Conservation (phyloP, 2,329 filamentous ascomycete genomes). For the Acarospora socialis region DNA sequence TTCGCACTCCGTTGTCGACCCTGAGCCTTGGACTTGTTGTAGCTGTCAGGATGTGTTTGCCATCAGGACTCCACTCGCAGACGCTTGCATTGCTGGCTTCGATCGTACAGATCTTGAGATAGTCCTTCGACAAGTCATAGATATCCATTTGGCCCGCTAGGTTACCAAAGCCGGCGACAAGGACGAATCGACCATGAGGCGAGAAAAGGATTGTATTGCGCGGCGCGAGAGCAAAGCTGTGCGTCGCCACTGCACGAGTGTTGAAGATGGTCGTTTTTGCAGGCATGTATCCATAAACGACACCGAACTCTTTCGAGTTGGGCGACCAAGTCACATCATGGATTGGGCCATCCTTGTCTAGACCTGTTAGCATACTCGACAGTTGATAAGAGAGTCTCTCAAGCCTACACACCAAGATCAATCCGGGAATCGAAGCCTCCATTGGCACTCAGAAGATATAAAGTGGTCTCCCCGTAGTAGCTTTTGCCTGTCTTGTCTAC, state of each 20-base stretch:
- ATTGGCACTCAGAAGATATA: constrained; percentile 86
- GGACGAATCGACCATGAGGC: constrained; percentile 78
- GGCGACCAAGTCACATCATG: constrained; percentile 98
- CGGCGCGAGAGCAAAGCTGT: constrained; percentile 74
- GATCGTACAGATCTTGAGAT: constrained; percentile 81
- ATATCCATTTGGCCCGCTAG: constrained; percentile 95
- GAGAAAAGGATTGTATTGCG: constrained; percentile 95
- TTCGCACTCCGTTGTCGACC: constrained; percentile 89
- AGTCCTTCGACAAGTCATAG: constrained; percentile 90
- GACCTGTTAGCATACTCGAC: no score
- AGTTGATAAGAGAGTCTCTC: no score
- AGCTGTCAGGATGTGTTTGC: constrained; percentile 90
- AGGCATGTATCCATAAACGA: constrained; percentile 98
- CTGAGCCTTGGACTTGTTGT: constrained; percentile 89
- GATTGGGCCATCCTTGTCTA: constrained; percentile 92
- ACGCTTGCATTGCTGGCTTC: constrained; percentile 92
- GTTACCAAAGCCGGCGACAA: constrained; percentile 95
- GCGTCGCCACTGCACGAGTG: constrained; percentile 63
- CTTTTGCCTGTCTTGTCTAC: constrained; percentile 98
- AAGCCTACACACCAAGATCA: constrained; percentile 44
- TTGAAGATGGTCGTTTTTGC: constrained; percentile 98
- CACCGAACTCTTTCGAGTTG: constrained; percentile 93
- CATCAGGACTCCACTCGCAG: constrained; percentile 95
- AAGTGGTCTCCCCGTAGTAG: constrained; percentile 96
- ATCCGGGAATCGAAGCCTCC: constrained; percentile 88